Base-by-base conservation (phyloP, 495 filamentous ascomycete species). In the Lophiotrema nucula region DNA sequence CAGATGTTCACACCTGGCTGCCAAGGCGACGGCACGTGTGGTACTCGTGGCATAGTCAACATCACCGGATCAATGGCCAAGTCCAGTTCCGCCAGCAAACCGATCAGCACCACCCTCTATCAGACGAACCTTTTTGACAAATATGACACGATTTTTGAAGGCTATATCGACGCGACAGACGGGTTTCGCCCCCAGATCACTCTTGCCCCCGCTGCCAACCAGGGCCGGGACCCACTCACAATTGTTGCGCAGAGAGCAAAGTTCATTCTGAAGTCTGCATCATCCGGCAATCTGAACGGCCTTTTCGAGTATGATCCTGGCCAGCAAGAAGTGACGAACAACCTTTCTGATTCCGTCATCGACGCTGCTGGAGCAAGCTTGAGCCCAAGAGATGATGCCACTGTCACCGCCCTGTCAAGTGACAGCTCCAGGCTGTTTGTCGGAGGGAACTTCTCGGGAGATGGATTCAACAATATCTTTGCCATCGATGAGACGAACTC, bases 71-170 rank as follows among this genome's bases (percentile, higher is more conserved):
- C 78, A 16, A 82, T 90, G 70, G 77, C 74, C 26, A 77, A 58
- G 15, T 77, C 79, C 27, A 64, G 64, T 35, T 47, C 67, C 10
- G 58, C 70, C 6, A 56, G 37, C 22, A 26, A 74, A 52, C 72
- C 80, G 24, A 55, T 76, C 11, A 68, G 77, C 15, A 73, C 79
- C 0, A 69, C 73, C 13, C 69, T 95, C 12, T 92, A 78, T 68
- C 95, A 99, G 74, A 96, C 90, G 16, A 97, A 97, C 71, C 74
- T 90, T 61, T 89, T 85, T 67, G 90, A 96, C 74, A 99, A 97
- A 72, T 96, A 93, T 61, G 95, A 97, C 66, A 83, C 85, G 52
- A 83, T 97, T 55, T 96, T 91, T 69, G 84, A 82, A 54, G 95
- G 91, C 6, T 81, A 80, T 56, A 83, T 99, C 52, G 90, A 97